Conservation (phyloP, 768 basidiomycete genomes). For the Bullera alba region DNA sequence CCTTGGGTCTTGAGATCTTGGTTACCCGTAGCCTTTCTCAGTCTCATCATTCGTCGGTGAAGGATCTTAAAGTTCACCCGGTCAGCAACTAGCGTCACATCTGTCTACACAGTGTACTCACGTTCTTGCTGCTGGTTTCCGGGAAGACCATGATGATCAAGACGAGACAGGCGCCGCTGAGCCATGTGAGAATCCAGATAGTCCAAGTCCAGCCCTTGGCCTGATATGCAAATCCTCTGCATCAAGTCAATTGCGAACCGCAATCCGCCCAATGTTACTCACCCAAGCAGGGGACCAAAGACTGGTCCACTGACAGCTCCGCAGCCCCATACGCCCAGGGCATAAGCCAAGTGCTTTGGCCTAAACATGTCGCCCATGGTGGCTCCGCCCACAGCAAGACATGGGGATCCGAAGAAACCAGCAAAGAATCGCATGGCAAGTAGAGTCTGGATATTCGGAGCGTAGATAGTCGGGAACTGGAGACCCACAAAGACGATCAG, state of each 20-base stretch:
- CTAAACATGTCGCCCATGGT: conserved; percentile 27
- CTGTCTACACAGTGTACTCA: background rate
- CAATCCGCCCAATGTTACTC: too few species aligned
- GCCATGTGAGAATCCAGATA: conserved; percentile 24
- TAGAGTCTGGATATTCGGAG: conserved; percentile 24
- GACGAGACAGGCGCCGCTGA: conserved; percentile 17
- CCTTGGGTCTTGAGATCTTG: conserved; percentile 20
- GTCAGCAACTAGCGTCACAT: background rate
- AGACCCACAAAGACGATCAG: conserved; percentile 23
- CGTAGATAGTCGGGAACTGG: conserved; percentile 17
- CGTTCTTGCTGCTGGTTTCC: conserved; percentile 8
- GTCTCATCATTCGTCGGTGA: conserved; percentile 18
- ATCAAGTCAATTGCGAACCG: too few species aligned
- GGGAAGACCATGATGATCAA: conserved; percentile 25
- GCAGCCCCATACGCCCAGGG: conserved; percentile 26
- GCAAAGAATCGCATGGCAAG: conserved; percentile 24
- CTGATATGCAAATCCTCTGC: conserved; percentile 21
- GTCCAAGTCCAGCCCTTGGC: conserved; percentile 28
- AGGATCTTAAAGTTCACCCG: conserved; percentile 13
- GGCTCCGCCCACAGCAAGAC: conserved; percentile 33
- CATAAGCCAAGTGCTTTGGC: conserved; percentile 20
- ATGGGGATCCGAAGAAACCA: conserved; percentile 31
- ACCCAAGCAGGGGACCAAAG: conserved; percentile 25
- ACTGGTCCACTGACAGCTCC: conserved; percentile 28
- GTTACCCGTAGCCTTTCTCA: conserved; percentile 29